phyloP scores from a whole-genome alignment of 768 basidiomycete genomes.

The Inosperma sp. region DNA sequence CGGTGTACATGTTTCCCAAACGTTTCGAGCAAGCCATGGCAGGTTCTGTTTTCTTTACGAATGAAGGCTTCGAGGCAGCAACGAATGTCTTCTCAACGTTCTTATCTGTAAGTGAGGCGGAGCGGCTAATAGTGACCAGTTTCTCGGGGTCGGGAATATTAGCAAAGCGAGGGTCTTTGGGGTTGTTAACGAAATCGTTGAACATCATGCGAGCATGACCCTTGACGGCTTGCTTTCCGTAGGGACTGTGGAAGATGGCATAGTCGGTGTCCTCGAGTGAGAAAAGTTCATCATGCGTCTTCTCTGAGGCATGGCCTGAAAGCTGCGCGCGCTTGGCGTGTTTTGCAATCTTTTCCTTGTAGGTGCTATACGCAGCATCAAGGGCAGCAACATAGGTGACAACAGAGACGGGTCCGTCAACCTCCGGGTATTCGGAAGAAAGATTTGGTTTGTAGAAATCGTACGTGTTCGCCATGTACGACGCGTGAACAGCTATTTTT shows the following conservation, averaged over 20 bases:
- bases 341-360: constrained; percentile 75
- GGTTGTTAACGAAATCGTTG: constrained; percentile 87
- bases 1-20: constrained; percentile 99
- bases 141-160: constrained; percentile 67
- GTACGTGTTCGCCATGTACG: constrained; percentile 95
- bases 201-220: constrained; percentile 88
- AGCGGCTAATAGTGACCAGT: constrained; percentile 60
- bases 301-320: constrained; percentile 37
- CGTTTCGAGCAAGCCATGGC: constrained; percentile 84
- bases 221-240: constrained; percentile 98
- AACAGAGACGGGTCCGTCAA: constrained; percentile 95
- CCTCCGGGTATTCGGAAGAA: constrained; percentile 91
- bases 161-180: constrained; percentile 63
- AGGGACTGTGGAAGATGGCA: constrained; percentile 94
- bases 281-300: constrained; percentile 46
- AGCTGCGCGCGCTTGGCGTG: constrained; percentile 47
- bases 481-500: constrained; percentile 82
- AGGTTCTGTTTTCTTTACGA: constrained; percentile 71
- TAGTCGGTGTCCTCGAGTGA: constrained; percentile 86
- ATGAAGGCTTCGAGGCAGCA: constrained; percentile 66
- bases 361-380: constrained; percentile 82
- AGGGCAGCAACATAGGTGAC: constrained; percentile 93
- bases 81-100: constrained; percentile 93
- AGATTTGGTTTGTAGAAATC: constrained; percentile 99
- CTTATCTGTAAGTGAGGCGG: constrained; percentile 87